phyloP scores from a whole-genome alignment of 2,329 filamentous ascomycete genomes.

The Cladophialophora exuberans region DNA sequence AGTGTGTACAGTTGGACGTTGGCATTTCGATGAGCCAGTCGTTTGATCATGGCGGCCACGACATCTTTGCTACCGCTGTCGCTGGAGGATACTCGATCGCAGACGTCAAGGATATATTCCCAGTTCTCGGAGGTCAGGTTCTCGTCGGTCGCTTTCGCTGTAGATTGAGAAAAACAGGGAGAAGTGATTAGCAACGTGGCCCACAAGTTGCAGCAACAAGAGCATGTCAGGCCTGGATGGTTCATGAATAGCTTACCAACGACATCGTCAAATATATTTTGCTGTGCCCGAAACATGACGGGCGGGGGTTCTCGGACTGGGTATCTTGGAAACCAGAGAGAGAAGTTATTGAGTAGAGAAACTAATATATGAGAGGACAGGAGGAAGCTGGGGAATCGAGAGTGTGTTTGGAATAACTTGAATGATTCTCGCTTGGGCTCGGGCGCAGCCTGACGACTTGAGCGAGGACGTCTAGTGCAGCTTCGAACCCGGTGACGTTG shows the following conservation, averaged over 20 bases:
- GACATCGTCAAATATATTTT: slow-evolving; percentile 71
- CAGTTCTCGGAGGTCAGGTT: slow-evolving; percentile 88
- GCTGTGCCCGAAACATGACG: slow-evolving; percentile 63
- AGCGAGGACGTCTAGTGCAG: background rate
- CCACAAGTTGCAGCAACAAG: too few relatives aligned
- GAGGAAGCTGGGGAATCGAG: background rate
- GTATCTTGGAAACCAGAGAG: background rate
- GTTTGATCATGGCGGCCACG: slow-evolving; percentile 87
- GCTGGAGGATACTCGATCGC: slow-evolving; percentile 59
- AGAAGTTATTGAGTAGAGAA: too few relatives aligned
- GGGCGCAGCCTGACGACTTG: slow-evolving; percentile 12
- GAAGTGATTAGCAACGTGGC: slow-evolving; percentile 32
- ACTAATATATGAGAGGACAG: background rate
- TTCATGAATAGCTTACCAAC: slow-evolving; percentile 57
- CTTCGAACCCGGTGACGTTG: background rate
- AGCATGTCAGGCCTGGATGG: background rate
- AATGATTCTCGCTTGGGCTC: background rate
- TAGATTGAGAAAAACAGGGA: slow-evolving; percentile 4
- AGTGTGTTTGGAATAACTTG: background rate
- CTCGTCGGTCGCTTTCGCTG: slow-evolving; percentile 90
- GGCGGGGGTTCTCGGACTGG: background rate
- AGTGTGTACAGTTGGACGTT: slow-evolving; percentile 96
- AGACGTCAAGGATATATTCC: slow-evolving; percentile 70
- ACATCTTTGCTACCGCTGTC: slow-evolving; percentile 68
- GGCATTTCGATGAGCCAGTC: slow-evolving; percentile 88